A percentile compares a stretch with the other conserved stretches of the same genome.
Conservation (phyloP, 257 asterid species). For the Cynanchum wilfordii region DNA sequence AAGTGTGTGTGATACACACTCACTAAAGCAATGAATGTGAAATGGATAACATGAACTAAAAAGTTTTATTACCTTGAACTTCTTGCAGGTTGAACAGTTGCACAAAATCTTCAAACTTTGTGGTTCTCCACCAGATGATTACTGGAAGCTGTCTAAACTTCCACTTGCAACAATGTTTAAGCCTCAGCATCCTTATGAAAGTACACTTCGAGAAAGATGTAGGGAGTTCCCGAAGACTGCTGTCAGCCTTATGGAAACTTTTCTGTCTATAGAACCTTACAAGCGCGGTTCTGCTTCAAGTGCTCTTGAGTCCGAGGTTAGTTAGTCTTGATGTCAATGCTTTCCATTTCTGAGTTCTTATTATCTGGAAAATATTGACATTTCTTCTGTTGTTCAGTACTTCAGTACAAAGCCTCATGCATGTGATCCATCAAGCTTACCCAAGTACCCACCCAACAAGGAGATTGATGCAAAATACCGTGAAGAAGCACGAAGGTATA, state of each 20-base stretch:
- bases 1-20: no score
- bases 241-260: conserved; percentile 53
- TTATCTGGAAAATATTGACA: neutral
- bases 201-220: conserved; percentile 72
- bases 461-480: conserved; percentile 95
- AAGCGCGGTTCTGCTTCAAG: conserved; percentile 72
- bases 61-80: neutral
- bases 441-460: conserved; percentile 82
- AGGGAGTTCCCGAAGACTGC: conserved; percentile 72
- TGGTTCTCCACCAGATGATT: conserved; percentile 79
- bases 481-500: conserved; percentile 64
- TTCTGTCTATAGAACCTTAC: conserved; percentile 69
- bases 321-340: conserved; percentile 8
- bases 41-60: neutral
- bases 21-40: neutral
- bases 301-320: conserved; percentile 68
- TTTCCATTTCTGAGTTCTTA: neutral
- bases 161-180: conserved; percentile 84
- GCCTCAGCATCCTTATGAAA: conserved; percentile 79
- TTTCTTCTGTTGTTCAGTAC: conserved; percentile 39
- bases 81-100: conserved; percentile 79
- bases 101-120: conserved; percentile 87
- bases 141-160: conserved; percentile 67
- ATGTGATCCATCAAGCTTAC: conserved; percentile 79
- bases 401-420: conserved; percentile 65